Percentiles rank a stretch among this genome's conserved stretches.
Conservation (phyloP, 345 rosid species). For the Melastoma malabathricum region DNA sequence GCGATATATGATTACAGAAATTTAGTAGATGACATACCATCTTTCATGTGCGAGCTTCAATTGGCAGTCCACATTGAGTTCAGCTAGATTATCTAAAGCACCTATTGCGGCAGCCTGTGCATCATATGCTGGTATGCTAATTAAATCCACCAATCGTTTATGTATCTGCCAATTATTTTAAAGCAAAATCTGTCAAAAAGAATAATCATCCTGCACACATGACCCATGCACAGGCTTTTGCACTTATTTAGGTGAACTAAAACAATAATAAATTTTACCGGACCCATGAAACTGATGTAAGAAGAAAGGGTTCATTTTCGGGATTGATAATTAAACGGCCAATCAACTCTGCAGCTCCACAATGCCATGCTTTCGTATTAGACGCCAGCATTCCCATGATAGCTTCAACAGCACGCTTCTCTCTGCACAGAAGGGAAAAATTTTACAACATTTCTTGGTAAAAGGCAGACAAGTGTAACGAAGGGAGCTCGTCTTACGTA, state of each 20-base stretch:
- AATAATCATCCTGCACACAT: too few species aligned
- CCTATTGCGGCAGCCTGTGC: slow-evolving; percentile 98
- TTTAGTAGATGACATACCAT: slow-evolving; percentile 34
- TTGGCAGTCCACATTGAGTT: slow-evolving; percentile 92
- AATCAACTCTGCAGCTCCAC: slow-evolving; percentile 86
- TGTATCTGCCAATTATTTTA: slow-evolving; percentile 51
- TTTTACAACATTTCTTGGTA: not conserved
- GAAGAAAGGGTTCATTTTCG: slow-evolving; percentile 89
- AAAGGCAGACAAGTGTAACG: slow-evolving; percentile 7
- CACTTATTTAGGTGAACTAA: too few species aligned
- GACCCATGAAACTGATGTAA: slow-evolving; percentile 81
- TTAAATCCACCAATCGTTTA: slow-evolving; percentile 72
- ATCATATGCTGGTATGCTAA: slow-evolving; percentile 65
- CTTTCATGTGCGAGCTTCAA: slow-evolving; percentile 93
- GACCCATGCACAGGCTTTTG: too few species aligned
- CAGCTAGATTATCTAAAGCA: slow-evolving; percentile 89
- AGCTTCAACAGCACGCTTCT: slow-evolving; percentile 83
- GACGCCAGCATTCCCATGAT: slow-evolving; percentile 77
- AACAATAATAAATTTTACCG: not conserved
- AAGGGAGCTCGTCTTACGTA: slow-evolving; percentile 35
- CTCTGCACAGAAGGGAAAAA: slow-evolving; percentile 35
- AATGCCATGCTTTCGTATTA: slow-evolving; percentile 77
- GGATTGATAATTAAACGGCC: slow-evolving; percentile 97
- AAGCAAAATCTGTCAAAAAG: not conserved
- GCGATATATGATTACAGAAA: not conserved